Percentiles rank a stretch among this genome's conserved stretches.
phyloP scores from a whole-genome alignment of 805 yeast genomes.

The Maudiozyma serrabonitensis region DNA sequence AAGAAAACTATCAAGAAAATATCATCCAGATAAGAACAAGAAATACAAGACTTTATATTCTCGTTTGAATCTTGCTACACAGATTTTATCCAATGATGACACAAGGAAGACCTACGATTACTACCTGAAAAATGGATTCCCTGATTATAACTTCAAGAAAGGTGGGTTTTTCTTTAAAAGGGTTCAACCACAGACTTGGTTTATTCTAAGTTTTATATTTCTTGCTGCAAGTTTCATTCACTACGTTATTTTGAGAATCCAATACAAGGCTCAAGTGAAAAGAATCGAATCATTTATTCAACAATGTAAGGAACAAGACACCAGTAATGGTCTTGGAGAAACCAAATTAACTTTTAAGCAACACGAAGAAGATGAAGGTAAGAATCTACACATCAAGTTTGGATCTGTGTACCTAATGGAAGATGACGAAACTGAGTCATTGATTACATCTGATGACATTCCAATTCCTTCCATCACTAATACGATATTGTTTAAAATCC shows the following conservation, averaged over 20 bases:
- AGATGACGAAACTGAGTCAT: slow-evolving; percentile 31
- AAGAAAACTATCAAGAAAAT: slow-evolving; percentile 55
- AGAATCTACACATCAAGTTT: slow-evolving; percentile 44
- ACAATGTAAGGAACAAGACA: slow-evolving; percentile 45
- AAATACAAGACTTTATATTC: slow-evolving; percentile 50
- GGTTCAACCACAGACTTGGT: slow-evolving; percentile 57
- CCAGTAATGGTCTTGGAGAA: slow-evolving; percentile 47
- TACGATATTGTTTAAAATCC: slow-evolving; percentile 35
- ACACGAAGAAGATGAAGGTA: slow-evolving; percentile 38
- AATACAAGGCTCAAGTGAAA: slow-evolving; percentile 45
- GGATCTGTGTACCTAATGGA: slow-evolving; percentile 53
- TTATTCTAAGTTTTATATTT: slow-evolving; percentile 43
- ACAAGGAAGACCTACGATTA: slow-evolving; percentile 72
- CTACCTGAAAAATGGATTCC: slow-evolving; percentile 76
- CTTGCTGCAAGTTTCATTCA: slow-evolving; percentile 49
- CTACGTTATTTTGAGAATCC: slow-evolving; percentile 43
- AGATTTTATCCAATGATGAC: slow-evolving; percentile 54
- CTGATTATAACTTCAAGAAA: slow-evolving; percentile 64
- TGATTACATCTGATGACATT: slow-evolving; percentile 41
- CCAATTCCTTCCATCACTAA: slow-evolving; percentile 41
- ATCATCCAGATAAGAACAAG: slow-evolving; percentile 78
- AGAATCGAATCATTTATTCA: slow-evolving; percentile 44
- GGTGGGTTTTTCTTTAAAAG: slow-evolving; percentile 44
- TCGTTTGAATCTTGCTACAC: slow-evolving; percentile 64
- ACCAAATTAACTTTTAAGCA: slow-evolving; percentile 33